Conservation (phyloP, 164 flowering plant species). For the Taxillus chinensis region DNA sequence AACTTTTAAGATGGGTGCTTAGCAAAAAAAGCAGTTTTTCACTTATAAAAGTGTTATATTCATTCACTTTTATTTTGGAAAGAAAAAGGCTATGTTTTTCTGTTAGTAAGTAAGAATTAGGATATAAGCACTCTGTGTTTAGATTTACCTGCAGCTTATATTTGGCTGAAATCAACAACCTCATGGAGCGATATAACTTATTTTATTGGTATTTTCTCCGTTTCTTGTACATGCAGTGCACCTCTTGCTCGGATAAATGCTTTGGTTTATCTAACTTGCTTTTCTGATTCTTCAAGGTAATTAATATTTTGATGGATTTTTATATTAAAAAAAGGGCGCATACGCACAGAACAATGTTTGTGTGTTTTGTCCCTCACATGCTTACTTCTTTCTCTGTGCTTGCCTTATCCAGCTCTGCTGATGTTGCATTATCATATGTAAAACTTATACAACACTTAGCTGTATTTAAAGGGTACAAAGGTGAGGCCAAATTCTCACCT, state of each 20-base stretch:
- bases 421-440: slow-evolving; percentile 62
- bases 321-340: no score
- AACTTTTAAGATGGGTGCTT: no score
- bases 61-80: no score
- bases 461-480: slow-evolving; percentile 74
- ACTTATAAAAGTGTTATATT: no score
- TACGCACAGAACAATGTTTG: no score
- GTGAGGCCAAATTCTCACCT: slow-evolving; percentile 26
- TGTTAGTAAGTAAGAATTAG: no score
- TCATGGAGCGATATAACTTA: no score
- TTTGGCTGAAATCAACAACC: no score
- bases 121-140: no score
- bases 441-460: slow-evolving; percentile 91
- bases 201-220: neutral
- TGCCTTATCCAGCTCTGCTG: slow-evolving; percentile 44
- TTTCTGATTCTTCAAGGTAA: slow-evolving; percentile 79
- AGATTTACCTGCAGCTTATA: no score
- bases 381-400: neutral
- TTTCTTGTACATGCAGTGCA: slow-evolving; percentile 34
- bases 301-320: neutral
- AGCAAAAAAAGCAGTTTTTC: no score
- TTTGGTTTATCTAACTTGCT: slow-evolving; percentile 71
- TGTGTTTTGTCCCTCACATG: neutral
- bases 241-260: slow-evolving; percentile 76
- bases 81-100: no score